phyloP scores from a whole-genome alignment of 2,329 filamentous ascomycete genomes.

The Penicillium olsonii region DNA sequence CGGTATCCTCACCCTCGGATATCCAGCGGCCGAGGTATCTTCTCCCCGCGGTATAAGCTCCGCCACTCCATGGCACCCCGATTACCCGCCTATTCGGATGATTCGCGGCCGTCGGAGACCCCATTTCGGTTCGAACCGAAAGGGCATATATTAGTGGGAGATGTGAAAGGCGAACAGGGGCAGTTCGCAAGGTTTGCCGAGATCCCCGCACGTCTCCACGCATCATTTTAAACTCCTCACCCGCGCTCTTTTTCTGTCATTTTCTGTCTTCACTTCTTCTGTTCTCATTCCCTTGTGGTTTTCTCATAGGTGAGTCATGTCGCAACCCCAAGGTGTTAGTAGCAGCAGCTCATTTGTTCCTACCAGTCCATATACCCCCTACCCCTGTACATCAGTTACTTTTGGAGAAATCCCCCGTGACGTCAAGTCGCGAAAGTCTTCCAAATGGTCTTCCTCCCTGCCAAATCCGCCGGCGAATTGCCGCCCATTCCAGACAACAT shows the following conservation, averaged over 20 bases:
- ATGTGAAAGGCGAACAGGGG: neutral
- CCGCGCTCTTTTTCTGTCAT: neutral
- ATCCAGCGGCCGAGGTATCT: slow-evolving; percentile 6
- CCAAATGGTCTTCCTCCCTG: slow-evolving; percentile 50
- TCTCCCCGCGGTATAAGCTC: slow-evolving; percentile 1
- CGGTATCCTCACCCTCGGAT: slow-evolving; percentile 7
- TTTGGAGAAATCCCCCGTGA: neutral
- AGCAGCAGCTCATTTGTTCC: neutral
- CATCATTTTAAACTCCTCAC: slow-evolving; percentile 4
- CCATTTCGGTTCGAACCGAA: neutral
- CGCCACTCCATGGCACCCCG: slow-evolving; percentile 19
- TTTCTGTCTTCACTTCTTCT: neutral
- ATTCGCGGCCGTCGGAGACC: neutral
- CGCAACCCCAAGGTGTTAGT: neutral
- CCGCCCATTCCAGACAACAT: slow-evolving; percentile 70
- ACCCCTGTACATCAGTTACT: neutral
- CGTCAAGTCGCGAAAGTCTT: neutral
- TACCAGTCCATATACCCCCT: neutral
- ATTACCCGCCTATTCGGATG: neutral
- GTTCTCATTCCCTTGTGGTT: neutral
- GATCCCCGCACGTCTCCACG: slow-evolving; percentile 6
- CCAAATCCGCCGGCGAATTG: slow-evolving; percentile 41
- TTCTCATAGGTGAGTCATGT: neutral
- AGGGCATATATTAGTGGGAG: too few relatives aligned
- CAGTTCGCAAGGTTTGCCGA: slow-evolving; percentile 1